Percentiles rank a stretch among this genome's conserved stretches.
Evolutionary conservation across 768 basidiomycete genomes (phyloP).

Genomic region (Myochromella boudieri): DNA sequence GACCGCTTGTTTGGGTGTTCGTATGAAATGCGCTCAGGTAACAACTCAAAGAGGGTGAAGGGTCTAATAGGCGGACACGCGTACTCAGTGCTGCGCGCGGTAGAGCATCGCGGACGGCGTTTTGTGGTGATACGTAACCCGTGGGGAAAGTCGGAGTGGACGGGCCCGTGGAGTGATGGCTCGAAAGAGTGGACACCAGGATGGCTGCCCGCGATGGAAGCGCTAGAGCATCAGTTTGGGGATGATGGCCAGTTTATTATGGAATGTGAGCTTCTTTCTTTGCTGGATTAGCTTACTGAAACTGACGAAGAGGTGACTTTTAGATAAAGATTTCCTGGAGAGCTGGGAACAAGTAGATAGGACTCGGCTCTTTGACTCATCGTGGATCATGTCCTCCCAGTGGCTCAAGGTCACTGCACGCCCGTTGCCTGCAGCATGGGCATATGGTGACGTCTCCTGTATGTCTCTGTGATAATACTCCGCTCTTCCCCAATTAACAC

Average conservation of each 20-base stretch:
- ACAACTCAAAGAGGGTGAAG: slow-evolving; percentile 26
- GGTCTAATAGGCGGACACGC: slow-evolving; percentile 44
- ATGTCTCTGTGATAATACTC: slow-evolving; percentile 1
- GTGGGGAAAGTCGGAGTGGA: slow-evolving; percentile 52
- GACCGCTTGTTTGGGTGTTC: slow-evolving; percentile 53
- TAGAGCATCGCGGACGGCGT: slow-evolving; percentile 46
- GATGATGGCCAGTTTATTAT: slow-evolving; percentile 56
- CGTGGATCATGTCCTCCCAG: slow-evolving; percentile 39
- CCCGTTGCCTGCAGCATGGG: slow-evolving; percentile 30
- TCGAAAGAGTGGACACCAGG: slow-evolving; percentile 57
- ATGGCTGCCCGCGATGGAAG: slow-evolving; percentile 43
- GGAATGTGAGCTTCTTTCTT: slow-evolving; percentile 42
- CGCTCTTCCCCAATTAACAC: background rate
- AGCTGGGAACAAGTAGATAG: slow-evolving; percentile 39
- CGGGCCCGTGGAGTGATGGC: slow-evolving; percentile 54
- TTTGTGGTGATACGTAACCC: slow-evolving; percentile 55
- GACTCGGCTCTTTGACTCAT: slow-evolving; percentile 35
- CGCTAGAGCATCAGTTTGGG: slow-evolving; percentile 47
- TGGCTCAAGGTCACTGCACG: slow-evolving; percentile 36
- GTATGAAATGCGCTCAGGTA: slow-evolving; percentile 32
- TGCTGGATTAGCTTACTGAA: background rate
- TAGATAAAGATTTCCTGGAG: slow-evolving; percentile 37
- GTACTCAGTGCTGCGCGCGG: slow-evolving; percentile 49
- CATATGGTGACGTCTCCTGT: slow-evolving; percentile 44
- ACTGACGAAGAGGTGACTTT: too few relatives aligned